Evolutionary conservation across 2,329 filamentous ascomycete species (phyloP).

Genomic region (Fusarium agapanthi): DNA sequence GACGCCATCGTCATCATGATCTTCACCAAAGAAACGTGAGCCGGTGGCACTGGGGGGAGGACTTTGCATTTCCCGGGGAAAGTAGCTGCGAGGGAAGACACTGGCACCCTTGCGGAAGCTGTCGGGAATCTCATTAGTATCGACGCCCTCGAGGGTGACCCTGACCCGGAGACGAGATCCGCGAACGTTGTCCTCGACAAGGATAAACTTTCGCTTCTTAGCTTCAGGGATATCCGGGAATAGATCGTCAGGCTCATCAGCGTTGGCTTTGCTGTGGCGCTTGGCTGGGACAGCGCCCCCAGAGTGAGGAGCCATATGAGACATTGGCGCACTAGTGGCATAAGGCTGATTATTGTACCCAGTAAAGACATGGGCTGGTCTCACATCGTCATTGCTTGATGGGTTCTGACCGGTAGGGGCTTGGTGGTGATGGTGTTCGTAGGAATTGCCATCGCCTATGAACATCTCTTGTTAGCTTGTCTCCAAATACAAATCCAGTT

Average conservation of each 20-base stretch:
- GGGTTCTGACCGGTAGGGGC: constrained; percentile 63
- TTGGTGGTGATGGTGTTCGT: constrained; percentile 74
- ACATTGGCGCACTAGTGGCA: constrained; percentile 67
- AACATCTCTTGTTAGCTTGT: constrained; percentile 44
- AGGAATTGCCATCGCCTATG: constrained; percentile 68
- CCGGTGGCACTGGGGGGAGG: constrained; percentile 80
- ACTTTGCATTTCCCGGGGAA: constrained; percentile 91
- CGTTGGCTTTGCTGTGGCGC: constrained; percentile 54
- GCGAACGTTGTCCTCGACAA: constrained; percentile 88
- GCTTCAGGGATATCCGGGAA: constrained; percentile 90
- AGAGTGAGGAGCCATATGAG: constrained; percentile 61
- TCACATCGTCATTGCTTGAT: constrained; percentile 67
- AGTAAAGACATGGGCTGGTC: constrained; percentile 78
- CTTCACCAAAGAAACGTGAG: constrained; percentile 77
- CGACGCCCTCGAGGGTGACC: constrained; percentile 90
- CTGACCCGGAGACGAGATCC: constrained; percentile 85
- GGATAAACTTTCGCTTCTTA: constrained; percentile 95
- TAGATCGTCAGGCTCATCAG: constrained; percentile 72
- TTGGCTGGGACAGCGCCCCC: constrained; percentile 49
- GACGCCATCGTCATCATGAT: constrained; percentile 63
- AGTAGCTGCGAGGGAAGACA: constrained; percentile 91
- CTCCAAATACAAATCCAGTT: constrained; percentile 14
- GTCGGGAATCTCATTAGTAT: constrained; percentile 95
- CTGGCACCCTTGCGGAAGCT: constrained; percentile 91
- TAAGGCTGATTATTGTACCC: constrained; percentile 72